Evolutionary conservation across 208 protist species (phyloP), one percentile per base, ranked within the genome.

Genomic region (Trypanosoma platydactyli): DNA sequence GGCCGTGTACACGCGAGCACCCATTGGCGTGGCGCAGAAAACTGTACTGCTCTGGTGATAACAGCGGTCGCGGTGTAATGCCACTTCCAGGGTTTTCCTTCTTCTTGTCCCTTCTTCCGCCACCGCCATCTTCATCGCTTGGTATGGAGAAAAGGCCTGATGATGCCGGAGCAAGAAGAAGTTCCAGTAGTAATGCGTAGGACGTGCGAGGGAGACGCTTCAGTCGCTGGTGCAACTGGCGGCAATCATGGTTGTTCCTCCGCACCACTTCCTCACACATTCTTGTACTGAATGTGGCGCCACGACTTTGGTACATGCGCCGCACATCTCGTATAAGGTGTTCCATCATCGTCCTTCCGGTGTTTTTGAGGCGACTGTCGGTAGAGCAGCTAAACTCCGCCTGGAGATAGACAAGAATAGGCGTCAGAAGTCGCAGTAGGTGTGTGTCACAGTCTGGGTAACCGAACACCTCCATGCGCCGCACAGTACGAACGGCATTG

Each of bases 21-120:
- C 89, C 83, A 72, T 89, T 92, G 33, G 81, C 68, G 64, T 91
- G 88, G 20, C 89, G 86, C 45, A 92, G 68, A 62, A 92, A 95
- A 38, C 70, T 73, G 60, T 85, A 92, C 42, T 75, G 62, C 68
- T 92, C 85, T 13, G 73, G 62, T 5, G 66, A 55, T 20, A 94
- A 71, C 7, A 69, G 6, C 18, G 44, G 30, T 11, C 20, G 29
- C n/a, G 38, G 35, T 25, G 62, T n/a, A 13, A 20, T 33, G 9
- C 18, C n/a, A 38, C 40, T 18, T 0, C 12, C 25, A 24, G 30
- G 13, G 25, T 24, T 24, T 27, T 7, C 5, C 42, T 13, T 42
- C 0, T 6, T 30, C 11, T 48, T 46, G n/a, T 25, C 41, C 18
- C 42, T 25, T 5, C 15, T 27, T 24, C 46, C 12, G 22, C 25